These are phyloP conservation scores for Daucus carota DNA, from an alignment of 129 eudicot genomes.

Conservation along the genomic window DNA sequence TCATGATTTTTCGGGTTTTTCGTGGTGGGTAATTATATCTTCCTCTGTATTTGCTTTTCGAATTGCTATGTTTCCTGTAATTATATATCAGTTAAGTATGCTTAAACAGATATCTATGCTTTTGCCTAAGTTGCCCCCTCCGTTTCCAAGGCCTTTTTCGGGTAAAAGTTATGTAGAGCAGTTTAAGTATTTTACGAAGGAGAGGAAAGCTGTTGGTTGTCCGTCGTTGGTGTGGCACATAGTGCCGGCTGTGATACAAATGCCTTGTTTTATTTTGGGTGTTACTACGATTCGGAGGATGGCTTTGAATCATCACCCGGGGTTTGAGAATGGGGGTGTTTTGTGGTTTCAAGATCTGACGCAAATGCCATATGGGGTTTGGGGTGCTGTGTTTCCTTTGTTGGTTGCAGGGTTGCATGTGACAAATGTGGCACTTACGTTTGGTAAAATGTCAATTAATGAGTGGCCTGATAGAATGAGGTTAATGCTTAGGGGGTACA, in stretches of 20 bases:
- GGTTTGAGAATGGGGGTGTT: slow-evolving; percentile 82
- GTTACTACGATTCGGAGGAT: slow-evolving; percentile 59
- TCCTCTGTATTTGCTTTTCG: slow-evolving; percentile 67
- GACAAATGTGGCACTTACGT: slow-evolving; percentile 39
- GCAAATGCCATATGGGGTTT: slow-evolving; percentile 50
- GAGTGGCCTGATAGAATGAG: slow-evolving; percentile 33
- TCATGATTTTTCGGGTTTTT: slow-evolving; percentile 62
- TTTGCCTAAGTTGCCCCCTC: slow-evolving; percentile 82
- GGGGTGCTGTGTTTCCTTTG: slow-evolving; percentile 62
- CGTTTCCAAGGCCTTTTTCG: slow-evolving; percentile 86
- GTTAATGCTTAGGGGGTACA: slow-evolving; percentile 43
- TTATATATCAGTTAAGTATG: slow-evolving; percentile 53
- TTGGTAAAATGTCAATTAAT: slow-evolving; percentile 37
- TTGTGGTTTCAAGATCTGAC: slow-evolving; percentile 90
- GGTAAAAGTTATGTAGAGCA: slow-evolving; percentile 67
- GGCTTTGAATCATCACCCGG: slow-evolving; percentile 76
- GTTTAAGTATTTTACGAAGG: slow-evolving; percentile 39
- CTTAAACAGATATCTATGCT: slow-evolving; percentile 43
- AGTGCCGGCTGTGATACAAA: slow-evolving; percentile 50
- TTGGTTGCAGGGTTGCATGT: slow-evolving; percentile 73
- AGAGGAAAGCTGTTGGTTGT: slow-evolving; percentile 56
- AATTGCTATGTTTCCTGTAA: slow-evolving; percentile 54
- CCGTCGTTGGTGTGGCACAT: slow-evolving; percentile 71
- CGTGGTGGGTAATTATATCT: slow-evolving; percentile 86
- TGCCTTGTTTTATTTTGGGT: slow-evolving; percentile 76